Conservation (phyloP, 148 eudicot species). For the Arbutus unedo region DNA sequence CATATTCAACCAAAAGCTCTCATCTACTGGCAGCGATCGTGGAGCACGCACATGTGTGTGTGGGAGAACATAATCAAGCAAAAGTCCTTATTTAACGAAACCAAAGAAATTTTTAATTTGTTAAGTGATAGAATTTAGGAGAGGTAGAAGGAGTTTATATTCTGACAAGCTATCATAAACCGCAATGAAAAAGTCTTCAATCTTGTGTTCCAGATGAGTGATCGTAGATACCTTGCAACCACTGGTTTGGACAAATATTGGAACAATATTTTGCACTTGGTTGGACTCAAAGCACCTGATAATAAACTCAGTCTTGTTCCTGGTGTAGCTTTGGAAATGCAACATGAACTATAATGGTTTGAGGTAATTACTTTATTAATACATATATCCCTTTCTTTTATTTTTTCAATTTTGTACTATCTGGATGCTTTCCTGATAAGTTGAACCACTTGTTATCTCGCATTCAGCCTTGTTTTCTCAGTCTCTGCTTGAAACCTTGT, state of each 20-base stretch:
- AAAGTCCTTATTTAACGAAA: too few relatives aligned
- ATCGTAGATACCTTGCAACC: slow-evolving; percentile 13
- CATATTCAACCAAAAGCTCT: too few relatives aligned
- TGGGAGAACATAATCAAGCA: too few relatives aligned
- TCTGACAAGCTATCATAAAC: slow-evolving; percentile 22
- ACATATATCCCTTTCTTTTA: neutral
- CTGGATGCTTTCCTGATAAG: too few relatives aligned
- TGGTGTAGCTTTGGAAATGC: slow-evolving; percentile 31
- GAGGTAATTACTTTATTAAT: neutral
- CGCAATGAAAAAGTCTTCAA: slow-evolving; percentile 28
- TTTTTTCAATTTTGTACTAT: too few relatives aligned
- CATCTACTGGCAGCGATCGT: too few relatives aligned
- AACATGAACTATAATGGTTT: slow-evolving; percentile 23
- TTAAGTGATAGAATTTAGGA: too few relatives aligned
- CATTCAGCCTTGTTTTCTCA: too few relatives aligned
- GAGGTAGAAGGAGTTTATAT: neutral
- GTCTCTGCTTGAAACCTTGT: too few relatives aligned
- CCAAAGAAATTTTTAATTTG: too few relatives aligned
- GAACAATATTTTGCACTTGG: slow-evolving; percentile 29
- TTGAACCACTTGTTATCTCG: too few relatives aligned
- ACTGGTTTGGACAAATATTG: neutral
- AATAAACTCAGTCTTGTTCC: slow-evolving; percentile 17
- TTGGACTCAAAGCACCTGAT: slow-evolving; percentile 11
- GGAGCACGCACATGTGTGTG: too few relatives aligned
- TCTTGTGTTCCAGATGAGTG: slow-evolving; percentile 23